Conservation (phyloP, 257 asterid species). For the Coffea canephora region DNA sequence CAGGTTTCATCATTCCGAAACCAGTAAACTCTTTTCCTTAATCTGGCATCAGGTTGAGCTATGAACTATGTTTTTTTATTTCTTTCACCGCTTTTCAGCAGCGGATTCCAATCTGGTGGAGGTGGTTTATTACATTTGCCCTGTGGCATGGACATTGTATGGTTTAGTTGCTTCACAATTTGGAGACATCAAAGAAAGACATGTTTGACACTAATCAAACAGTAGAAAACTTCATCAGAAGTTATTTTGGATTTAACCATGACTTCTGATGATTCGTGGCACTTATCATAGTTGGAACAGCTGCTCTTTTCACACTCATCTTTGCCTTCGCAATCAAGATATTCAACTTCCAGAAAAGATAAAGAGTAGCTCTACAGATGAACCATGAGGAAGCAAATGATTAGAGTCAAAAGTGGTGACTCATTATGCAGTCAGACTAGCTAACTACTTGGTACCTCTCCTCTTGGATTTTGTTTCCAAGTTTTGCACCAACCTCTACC, state of each 20-base stretch:
- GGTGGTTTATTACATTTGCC: conserved; percentile 19
- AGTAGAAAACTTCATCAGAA: conserved; percentile 48
- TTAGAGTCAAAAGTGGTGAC: too few relatives aligned
- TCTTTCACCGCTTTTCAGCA: background rate
- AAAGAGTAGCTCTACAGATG: background rate
- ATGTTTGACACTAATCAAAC: conserved; percentile 36
- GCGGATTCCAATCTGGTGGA: conserved; percentile 28
- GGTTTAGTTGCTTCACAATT: conserved; percentile 22
- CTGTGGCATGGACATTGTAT: conserved; percentile 20
- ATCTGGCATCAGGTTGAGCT: background rate
- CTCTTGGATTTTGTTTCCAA: too few relatives aligned
- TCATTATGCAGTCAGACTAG: too few relatives aligned
- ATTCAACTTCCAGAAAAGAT: conserved; percentile 73
- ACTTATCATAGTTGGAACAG: conserved; percentile 38
- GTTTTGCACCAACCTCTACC: too few relatives aligned
- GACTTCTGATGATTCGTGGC: conserved; percentile 64
- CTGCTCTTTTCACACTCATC: conserved; percentile 50
- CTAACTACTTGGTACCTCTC: too few relatives aligned
- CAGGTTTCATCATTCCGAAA: conserved; percentile 14
- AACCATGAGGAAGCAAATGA: too few relatives aligned
- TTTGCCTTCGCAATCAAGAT: conserved; percentile 62
- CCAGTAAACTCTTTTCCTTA: background rate
- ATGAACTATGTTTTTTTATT: background rate
- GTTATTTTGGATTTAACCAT: conserved; percentile 50
- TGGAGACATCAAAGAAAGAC: conserved; percentile 13